Evolutionary conservation across 768 basidiomycete genomes (phyloP), one percentile per base, ranked within the genome.

Genomic region (Pleurotus pulmonarius): DNA sequence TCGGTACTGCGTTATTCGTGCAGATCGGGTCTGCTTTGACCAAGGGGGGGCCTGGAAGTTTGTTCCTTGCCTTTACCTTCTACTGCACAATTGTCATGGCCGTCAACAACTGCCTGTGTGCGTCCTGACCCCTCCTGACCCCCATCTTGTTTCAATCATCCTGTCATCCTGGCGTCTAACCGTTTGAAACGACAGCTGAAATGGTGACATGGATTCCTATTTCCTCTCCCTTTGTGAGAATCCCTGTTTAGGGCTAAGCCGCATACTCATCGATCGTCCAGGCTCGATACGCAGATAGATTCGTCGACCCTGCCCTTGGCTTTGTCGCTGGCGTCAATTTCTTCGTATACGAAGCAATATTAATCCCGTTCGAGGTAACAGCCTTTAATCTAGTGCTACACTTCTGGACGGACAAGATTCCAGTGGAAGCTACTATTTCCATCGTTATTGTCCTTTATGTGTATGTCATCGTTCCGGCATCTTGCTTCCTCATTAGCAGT

Each of bases 181-280:
- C 56, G 69, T 74, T 2, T 58, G 77, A 22, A 26, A 34, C 29
- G 29, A 16, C 59, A 81, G 90, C 87, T 38, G 90, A 92, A 69
- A 90, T 91, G 89, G 87, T 88, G 26, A 82, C 85, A n/a, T 86
- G 83, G 73, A 88, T 88, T 4, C 90, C 90, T 4, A 84, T 91
- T 60, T 83, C 87, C 5, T 88, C 90, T 4, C 85, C 87, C 4
- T 90, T 90, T 66, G 84, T 88, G 57, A 40, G 77, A 65, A 34
- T 34, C 29, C 29, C 29, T 34, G 9, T 34, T 34, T 8, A 34
- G 9, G 29, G 9, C 1, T 34, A 34, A 34, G 9, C 3, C 24
- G 37, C 38, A 1, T 45, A 47, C 16, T 51, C 5, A 26, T 44
- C 12, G 48, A 20, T 46, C 39, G 44, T 57, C 13, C 13, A 79